Conservation (phyloP, 2,329 filamentous ascomycete species). For the Cladosporium sp. region DNA sequence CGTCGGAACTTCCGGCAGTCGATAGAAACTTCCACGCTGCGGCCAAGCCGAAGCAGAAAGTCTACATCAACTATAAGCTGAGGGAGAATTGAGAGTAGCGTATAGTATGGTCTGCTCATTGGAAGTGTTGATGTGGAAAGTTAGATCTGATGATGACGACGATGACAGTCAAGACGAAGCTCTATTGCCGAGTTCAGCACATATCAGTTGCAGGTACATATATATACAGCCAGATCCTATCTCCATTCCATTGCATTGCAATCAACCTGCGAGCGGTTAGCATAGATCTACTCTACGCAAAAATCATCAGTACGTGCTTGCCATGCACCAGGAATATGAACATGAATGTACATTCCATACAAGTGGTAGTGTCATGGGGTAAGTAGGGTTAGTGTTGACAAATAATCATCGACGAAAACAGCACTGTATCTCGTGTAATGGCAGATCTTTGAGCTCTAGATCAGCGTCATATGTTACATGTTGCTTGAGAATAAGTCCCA, state of each 20-base stretch:
- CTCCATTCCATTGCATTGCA: background rate
- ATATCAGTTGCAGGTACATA: background rate
- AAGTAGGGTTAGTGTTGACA: background rate
- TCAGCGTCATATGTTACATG: background rate
- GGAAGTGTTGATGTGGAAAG: background rate
- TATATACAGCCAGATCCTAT: background rate
- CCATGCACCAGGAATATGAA: background rate
- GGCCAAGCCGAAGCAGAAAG: conserved; percentile 42
- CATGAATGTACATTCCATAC: background rate
- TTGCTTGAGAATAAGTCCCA: no score
- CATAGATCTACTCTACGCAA: background rate
- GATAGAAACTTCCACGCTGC: conserved; percentile 45
- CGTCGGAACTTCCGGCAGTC: conserved; percentile 35
- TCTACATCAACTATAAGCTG: conserved; percentile 45
- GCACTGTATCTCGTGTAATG: background rate
- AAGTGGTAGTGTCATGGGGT: background rate
- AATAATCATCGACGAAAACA: background rate
- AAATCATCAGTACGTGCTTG: background rate
- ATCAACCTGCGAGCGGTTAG: background rate
- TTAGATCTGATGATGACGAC: background rate
- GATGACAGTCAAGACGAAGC: background rate
- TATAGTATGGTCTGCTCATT: background rate
- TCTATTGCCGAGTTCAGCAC: background rate
- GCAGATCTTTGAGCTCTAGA: background rate
- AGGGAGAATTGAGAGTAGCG: conserved; percentile 24